Evolutionary conservation across 1,284 basidiomycete species (phyloP).

Genomic region (Pyrrhoderma noxium): DNA sequence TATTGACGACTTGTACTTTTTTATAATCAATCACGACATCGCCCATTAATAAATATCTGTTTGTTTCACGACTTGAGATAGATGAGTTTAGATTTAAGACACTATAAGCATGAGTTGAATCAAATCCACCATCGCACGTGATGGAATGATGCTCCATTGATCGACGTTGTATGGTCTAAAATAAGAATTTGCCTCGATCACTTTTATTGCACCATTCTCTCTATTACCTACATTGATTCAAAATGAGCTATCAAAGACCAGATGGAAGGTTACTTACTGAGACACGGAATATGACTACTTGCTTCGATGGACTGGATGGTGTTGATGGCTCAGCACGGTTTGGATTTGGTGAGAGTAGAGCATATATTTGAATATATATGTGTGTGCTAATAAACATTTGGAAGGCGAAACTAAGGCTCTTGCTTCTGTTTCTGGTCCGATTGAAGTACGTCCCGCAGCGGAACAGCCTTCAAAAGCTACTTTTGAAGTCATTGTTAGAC

Average conservation of each 20-base stretch:
- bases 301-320: conserved; percentile 43
- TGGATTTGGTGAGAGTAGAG: conserved; percentile 41
- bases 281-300: conserved; percentile 25
- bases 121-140: too few species aligned
- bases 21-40: conserved; percentile 1
- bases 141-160: too few species aligned
- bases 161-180: too few species aligned
- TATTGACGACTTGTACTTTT: not conserved
- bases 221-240: not conserved
- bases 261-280: conserved; percentile 26
- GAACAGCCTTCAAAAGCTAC: conserved; percentile 67
- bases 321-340: conserved; percentile 64
- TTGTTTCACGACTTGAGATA: too few species aligned
- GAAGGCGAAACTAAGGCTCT: conserved; percentile 44
- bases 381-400: too few species aligned
- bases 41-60: too few species aligned
- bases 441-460: conserved; percentile 55
- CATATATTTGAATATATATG: too few species aligned
- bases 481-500: conserved; percentile 63
- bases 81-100: too few species aligned
- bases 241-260: conserved; percentile 19
- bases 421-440: conserved; percentile 70
- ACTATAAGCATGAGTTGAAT: too few species aligned
- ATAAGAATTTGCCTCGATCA: too few species aligned
- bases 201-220: too few species aligned